Evolutionary conservation across 768 basidiomycete species (phyloP), one percentile per base, ranked within the genome.

Genomic region (Clitopilus hobsonii): DNA sequence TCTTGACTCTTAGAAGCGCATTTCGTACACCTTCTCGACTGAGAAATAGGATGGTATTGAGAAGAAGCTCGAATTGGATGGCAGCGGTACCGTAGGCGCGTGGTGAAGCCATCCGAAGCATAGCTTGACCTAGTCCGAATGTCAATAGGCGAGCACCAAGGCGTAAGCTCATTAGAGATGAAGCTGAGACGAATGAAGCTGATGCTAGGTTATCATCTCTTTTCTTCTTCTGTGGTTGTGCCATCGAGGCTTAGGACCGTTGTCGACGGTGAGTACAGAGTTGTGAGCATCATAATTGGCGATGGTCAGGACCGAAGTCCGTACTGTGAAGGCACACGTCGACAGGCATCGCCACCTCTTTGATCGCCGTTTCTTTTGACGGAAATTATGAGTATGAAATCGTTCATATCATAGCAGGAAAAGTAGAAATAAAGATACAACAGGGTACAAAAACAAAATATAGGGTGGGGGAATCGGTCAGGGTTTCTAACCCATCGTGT

Each of bases 1-100:
- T 62, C 41, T 68, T 65, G 54, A 64, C 77, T n/a, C 94, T 82
- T 14, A 97, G 76, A 4, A 97, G 78, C 5, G 91, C 85, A 66
- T 88, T 91, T 36, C 97, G 80, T 6, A 98, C 81, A 16, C 95
- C 96, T 68, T 99, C 97, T n/a, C 97, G 79, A 28, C 88, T 87
- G 6, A 98, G 77, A 68, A 98, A 98, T 41, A 98, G 76, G 62
- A 95, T 90, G 10, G 94, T 94, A 61, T 88, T 91, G 47, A 91
- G 79, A 23, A 98, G 65, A 24, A 98, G 82, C 67, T 98, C 97
- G 69, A 98, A 94, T 63, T 97, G 95, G 58, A 99, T 89, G 0
- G 93, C 84, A 14, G 92, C 94, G 0, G 91, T 94, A 8, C 96
- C 89, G 65, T 92, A 95, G 13, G 87, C 88, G 28, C 82, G 81